Base-by-base conservation (phyloP, 2,329 filamentous ascomycete genomes). In the Calonectria pseudoturangicola region DNA sequence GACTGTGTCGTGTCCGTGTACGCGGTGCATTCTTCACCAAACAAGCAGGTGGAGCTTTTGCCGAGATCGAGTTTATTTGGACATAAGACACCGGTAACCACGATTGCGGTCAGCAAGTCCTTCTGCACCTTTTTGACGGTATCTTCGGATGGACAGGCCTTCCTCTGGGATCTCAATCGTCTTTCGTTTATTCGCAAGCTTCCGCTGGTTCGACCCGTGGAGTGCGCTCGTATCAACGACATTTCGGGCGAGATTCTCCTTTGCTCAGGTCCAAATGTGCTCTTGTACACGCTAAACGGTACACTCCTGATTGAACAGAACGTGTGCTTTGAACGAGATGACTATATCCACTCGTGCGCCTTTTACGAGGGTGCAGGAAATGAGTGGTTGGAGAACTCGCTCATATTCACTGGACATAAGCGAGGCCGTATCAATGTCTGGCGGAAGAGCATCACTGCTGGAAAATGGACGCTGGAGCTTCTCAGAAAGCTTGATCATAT, bases 121-220 rank as follows among this genome's bases (percentile, higher is more conserved):
- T 97, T 98, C 83, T 96, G 95, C 80, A 94, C 95, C 0, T 91
- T 99, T 66, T 88, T 98, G 3, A 97, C 95, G 1, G 93, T 94
- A 1, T 96, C 94, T 0, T 89, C 89, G 0, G 95, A 98, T 80
- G 96, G 96, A 0, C 92, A 94, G 47, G 92, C 96, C 13, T 92
- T 98, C 79, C 87, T 98, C 4, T 99, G 97, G 97, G 97, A 98
- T 82, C 88, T 99, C 4, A 99, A 98, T 83, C 92, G 95, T 18
- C 90, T 95, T 15, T 94, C 95, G 66, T 98, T 98, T 79, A 92
- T 98, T 7, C 91, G 95, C 54, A 93, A 92, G 83, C 87, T 96
- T 27, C 92, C 92, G 0, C 83, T 88, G 18, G 87, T 88, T 3
- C 88, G 90, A 5, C 84, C 88, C 0, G 86, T 91, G 2, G 91